Evolutionary conservation across 306 rosid species (phyloP).

Genomic region (Medicago arabica): DNA sequence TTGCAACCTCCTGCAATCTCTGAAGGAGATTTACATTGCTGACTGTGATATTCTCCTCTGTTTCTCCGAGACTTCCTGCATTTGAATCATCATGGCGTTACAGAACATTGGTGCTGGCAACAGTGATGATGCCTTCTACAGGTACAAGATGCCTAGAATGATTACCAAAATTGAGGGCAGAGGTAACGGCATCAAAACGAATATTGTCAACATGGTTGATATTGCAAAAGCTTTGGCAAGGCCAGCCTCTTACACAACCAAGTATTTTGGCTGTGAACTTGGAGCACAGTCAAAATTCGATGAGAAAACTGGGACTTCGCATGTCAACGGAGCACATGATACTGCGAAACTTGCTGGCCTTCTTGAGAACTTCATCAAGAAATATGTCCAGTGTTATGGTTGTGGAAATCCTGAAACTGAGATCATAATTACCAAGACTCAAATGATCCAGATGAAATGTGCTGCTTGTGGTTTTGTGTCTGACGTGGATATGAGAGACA

Average conservation of each 20-base stretch:
- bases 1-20: slow-evolving; percentile 46
- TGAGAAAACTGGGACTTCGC: slow-evolving; percentile 70
- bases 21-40: slow-evolving; percentile 27
- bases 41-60: slow-evolving; percentile 31
- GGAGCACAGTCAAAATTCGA: slow-evolving; percentile 76
- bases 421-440: slow-evolving; percentile 61
- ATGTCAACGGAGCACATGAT: slow-evolving; percentile 74
- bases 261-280: slow-evolving; percentile 74
- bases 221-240: slow-evolving; percentile 74
- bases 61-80: slow-evolving; percentile 25
- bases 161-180: slow-evolving; percentile 77
- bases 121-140: slow-evolving; percentile 75
- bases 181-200: slow-evolving; percentile 77
- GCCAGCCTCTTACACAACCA: slow-evolving; percentile 70
- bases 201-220: slow-evolving; percentile 74
- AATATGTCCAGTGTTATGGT: slow-evolving; percentile 71
- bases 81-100: slow-evolving; percentile 59
- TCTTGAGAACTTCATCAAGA: slow-evolving; percentile 71
- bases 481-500: slow-evolving; percentile 80
- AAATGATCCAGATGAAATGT: slow-evolving; percentile 72
- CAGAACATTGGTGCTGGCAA: slow-evolving; percentile 75
- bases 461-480: slow-evolving; percentile 77
- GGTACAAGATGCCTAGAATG: slow-evolving; percentile 81
- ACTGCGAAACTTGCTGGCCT: slow-evolving; percentile 76
- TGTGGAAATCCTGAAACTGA: slow-evolving; percentile 80